Base-by-base conservation (phyloP, 2,329 filamentous ascomycete species). In the Onygenales sp. region DNA sequence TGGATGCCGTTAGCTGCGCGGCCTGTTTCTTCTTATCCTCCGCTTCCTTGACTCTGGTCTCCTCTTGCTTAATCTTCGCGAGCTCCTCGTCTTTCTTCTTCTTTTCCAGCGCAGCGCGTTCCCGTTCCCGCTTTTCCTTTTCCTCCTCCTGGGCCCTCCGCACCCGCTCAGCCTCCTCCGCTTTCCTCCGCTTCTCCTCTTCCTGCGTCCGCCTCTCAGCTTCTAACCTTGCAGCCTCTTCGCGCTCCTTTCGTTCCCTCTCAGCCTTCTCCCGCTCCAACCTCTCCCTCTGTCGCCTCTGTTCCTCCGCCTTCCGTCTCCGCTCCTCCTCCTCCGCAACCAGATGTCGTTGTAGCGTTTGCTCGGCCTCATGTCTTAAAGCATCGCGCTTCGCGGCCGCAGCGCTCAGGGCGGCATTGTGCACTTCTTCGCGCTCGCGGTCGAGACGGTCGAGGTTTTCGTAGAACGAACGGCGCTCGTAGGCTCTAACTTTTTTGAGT, bases 301-400 rank as follows among this genome's bases (percentile, higher is more conserved):
- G 66, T 45, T 65, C 66, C 43, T 70, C 69, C 56, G 74, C 70
- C 54, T 57, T 53, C 43, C 57, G 64, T n/a, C 64, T 65, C 10
- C 63, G 64, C 51, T 66, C 68, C 47, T 69, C 69, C 56, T 75
- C 70, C 55, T 64, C 63, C 39, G 67, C 61, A 5, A 59, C 61
- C 1, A 65, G 64, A 50, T 72, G 69, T 10, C 35, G 50, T 43
- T 46, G 50, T 17, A 52, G 35, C 6, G 75, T 77, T 17, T 75
- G 72, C 61, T 81, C 75, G 3, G 81, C 81, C 49, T 76, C 74
- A 51, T 75, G 69, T 45, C 76, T 77, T 9, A 92, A 78, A 32
- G 80, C 77, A 39, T 86, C 80, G 65, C 90, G 87, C 62, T 85
- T 80, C 11, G 76, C 75, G 48, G 81, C 81, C 3, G 85, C 85